Percentiles rank a stretch among this genome's conserved stretches.
phyloP scores from a whole-genome alignment of 345 rosid species.

The Melaleuca quinquenervia region DNA sequence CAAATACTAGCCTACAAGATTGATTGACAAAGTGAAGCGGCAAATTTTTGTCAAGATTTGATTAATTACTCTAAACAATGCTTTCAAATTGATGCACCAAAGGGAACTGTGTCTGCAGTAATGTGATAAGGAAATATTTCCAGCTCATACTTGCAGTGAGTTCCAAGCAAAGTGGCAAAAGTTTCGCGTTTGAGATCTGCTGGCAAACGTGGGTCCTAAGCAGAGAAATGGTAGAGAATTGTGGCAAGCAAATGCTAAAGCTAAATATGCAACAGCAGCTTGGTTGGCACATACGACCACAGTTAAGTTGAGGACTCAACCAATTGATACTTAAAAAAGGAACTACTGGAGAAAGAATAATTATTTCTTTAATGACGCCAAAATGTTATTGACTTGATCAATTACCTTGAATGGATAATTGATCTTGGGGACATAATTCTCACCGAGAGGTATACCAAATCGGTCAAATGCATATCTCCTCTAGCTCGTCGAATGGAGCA shows the following conservation, averaged over 20 bases:
- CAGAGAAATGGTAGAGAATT: background rate
- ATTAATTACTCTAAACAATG: background rate
- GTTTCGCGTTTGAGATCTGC: constrained; percentile 75
- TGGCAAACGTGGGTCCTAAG: constrained; percentile 86
- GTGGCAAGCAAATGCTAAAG: background rate
- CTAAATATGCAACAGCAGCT: background rate
- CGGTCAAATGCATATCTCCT: too few relatives aligned
- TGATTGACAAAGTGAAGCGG: background rate
- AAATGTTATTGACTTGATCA: background rate
- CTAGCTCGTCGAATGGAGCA: too few relatives aligned
- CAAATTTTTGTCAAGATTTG: background rate
- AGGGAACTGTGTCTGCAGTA: background rate
- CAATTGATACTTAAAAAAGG: background rate
- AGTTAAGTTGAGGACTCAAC: background rate
- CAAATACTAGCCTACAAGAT: background rate
- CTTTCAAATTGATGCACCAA: background rate
- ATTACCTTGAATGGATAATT: constrained; percentile 89
- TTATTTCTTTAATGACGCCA: background rate
- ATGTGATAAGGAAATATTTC: background rate
- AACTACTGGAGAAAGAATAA: background rate
- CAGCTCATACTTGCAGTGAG: constrained; percentile 61
- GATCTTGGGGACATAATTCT: constrained; percentile 77
- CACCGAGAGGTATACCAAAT: constrained; percentile 67
- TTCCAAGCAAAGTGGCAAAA: constrained; percentile 73
- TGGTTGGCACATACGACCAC: background rate